A percentile compares a stretch with the other conserved stretches of the same genome.
Conservation (phyloP, 352 stramenopile species). For the Phytophthora agathidicida region DNA sequence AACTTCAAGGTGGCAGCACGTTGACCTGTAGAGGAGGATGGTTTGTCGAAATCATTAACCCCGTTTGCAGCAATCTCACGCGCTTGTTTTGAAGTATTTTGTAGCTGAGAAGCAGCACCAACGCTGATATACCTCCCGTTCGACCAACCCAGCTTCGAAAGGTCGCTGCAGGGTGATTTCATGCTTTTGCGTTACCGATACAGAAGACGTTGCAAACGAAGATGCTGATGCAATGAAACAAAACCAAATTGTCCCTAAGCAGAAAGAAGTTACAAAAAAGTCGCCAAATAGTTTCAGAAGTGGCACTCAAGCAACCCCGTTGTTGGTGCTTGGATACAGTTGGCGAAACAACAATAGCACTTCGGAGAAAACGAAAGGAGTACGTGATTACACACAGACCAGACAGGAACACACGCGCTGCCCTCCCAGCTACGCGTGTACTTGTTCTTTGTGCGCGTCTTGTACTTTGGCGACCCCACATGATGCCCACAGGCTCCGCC, state of each 20-base stretch:
- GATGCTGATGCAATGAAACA: conserved; percentile 66
- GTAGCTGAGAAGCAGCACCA: conserved; percentile 18
- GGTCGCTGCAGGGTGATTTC: no score
- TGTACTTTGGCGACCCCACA: conserved; percentile 88
- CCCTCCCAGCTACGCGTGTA: conserved; percentile 88
- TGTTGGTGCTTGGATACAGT: conserved; percentile 57
- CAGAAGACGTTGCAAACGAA: conserved; percentile 51
- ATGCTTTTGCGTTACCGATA: conserved; percentile 61
- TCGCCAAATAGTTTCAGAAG: no score
- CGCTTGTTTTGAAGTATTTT: conserved; percentile 48
- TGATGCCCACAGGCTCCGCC: conserved; percentile 79
- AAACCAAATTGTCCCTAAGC: conserved; percentile 79
- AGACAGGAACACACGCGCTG: conserved; percentile 82
- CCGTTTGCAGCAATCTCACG: conserved; percentile 40
- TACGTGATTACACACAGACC: conserved; percentile 59
- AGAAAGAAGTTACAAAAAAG: neutral
- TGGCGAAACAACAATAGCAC: conserved; percentile 35
- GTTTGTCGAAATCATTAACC: conserved; percentile 1
- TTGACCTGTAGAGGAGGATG: conserved; percentile 2
- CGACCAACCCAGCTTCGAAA: no score
- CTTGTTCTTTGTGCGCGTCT: conserved; percentile 79
- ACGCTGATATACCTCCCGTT: no score
- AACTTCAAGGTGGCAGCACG: conserved; percentile 20
- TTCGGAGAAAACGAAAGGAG: conserved; percentile 51
- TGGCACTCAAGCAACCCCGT: no score